These are phyloP conservation scores for Zopfochytrium polystomum DNA, from an alignment of 371 early-diverging fungal species.

Conservation along the genomic window DNA sequence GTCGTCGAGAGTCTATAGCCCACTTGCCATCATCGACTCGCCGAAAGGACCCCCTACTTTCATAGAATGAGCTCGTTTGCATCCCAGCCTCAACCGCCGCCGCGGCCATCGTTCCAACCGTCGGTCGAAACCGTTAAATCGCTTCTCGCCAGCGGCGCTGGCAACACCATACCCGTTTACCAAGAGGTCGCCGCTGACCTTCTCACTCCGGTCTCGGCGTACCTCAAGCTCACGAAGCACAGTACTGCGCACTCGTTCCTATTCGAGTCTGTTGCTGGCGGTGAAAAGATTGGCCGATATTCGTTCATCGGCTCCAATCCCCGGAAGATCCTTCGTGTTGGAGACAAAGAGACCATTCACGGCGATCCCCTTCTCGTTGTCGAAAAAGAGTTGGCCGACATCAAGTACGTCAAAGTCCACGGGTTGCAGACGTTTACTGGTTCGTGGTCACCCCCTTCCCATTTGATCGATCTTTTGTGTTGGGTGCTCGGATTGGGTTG, in stretches of 20 bases:
- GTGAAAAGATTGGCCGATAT: slow-evolving; percentile 91
- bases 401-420: slow-evolving; percentile 74
- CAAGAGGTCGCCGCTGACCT: slow-evolving; percentile 83
- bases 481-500: background rate
- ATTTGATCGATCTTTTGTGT: background rate
- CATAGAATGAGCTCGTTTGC: too few relatives aligned
- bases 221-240: slow-evolving; percentile 72
- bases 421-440: slow-evolving; percentile 87
- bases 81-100: too few relatives aligned
- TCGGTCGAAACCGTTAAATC: slow-evolving; percentile 68
- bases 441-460: slow-evolving; percentile 16
- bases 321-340: slow-evolving; percentile 76
- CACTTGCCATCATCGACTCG: too few relatives aligned
- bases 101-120: slow-evolving; percentile 49
- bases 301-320: slow-evolving; percentile 91
- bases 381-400: slow-evolving; percentile 72
- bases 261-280: slow-evolving; percentile 92
- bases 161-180: slow-evolving; percentile 76
- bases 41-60: too few relatives aligned
- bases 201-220: slow-evolving; percentile 94
- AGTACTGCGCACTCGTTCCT: slow-evolving; percentile 73
- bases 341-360: slow-evolving; percentile 56
- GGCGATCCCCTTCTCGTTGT: slow-evolving; percentile 88
- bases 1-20: too few relatives aligned
- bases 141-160: slow-evolving; percentile 52